A percentile compares a stretch with the other conserved stretches of the same genome.
Evolutionary conservation across 2,329 filamentous ascomycete species (phyloP).

Genomic region (Clonostachys chloroleuca): DNA sequence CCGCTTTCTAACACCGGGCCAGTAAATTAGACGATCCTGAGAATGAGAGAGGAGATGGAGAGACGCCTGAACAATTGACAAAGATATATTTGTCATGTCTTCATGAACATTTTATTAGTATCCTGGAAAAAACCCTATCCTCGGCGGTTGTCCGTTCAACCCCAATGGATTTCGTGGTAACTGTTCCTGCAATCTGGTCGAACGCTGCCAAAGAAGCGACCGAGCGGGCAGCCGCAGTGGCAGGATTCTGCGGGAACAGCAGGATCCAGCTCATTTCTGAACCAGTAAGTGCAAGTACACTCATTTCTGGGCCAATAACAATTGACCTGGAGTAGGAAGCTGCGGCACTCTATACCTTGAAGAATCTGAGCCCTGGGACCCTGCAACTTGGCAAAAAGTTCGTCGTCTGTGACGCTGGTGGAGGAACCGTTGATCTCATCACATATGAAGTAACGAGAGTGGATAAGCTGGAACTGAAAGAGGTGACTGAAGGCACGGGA

Average conservation of each 20-base stretch:
- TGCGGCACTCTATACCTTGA: constrained; percentile 43
- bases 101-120: constrained; percentile 39
- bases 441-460: constrained; percentile 41
- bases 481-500: constrained; percentile 43
- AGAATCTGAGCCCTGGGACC: constrained; percentile 32
- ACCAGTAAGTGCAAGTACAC: constrained; percentile 23
- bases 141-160: constrained; percentile 33
- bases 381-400: constrained; percentile 40
- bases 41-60: constrained; percentile 19
- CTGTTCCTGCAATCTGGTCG: constrained; percentile 56
- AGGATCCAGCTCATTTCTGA: constrained; percentile 43
- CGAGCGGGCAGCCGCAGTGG: constrained; percentile 28
- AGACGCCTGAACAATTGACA: constrained; percentile 26
- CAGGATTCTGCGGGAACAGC: constrained; percentile 30
- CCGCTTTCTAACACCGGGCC: not conserved
- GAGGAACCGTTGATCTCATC: constrained; percentile 50
- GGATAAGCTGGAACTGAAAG: constrained; percentile 36
- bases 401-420: constrained; percentile 49
- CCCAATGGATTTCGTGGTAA: constrained; percentile 48
- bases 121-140: constrained; percentile 35
- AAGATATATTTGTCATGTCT: constrained; percentile 40
- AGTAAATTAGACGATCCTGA: constrained; percentile 28
- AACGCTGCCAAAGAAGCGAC: constrained; percentile 48
- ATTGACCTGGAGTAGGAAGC: constrained; percentile 31
- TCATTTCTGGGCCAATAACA: not conserved